These are phyloP conservation scores for Jimgerdemannia lactiflua DNA, from an alignment of 192 early-diverging fungal species.

Conservation along the genomic window DNA sequence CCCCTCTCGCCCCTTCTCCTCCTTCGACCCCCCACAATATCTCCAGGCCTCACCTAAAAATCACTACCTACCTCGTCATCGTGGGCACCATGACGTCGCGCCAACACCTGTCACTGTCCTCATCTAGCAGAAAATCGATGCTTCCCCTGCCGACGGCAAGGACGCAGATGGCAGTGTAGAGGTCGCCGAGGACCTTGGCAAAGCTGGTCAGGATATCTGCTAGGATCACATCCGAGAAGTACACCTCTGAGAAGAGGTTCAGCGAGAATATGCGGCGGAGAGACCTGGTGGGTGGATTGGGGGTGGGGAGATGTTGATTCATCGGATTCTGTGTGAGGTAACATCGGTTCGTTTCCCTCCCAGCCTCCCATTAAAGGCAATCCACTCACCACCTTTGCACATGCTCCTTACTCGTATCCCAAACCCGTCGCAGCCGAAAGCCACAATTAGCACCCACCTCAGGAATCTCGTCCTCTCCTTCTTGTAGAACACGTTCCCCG, in stretches of 20 bases:
- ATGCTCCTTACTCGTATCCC: background rate
- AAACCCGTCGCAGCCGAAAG: background rate
- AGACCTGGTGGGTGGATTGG: constrained; percentile 31
- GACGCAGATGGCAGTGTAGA: constrained; percentile 65
- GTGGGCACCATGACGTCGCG: constrained; percentile 52
- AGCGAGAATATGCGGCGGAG: constrained; percentile 46
- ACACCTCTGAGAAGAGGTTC: constrained; percentile 49
- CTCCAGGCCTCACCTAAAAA: background rate
- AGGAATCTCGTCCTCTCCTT: constrained; percentile 53
- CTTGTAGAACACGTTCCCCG: constrained; percentile 40
- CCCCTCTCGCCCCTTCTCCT: background rate
- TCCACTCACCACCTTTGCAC: background rate
- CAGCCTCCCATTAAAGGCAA: background rate
- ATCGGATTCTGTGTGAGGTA: background rate
- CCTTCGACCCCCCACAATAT: background rate
- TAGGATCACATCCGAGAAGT: constrained; percentile 79
- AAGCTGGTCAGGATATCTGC: constrained; percentile 96
- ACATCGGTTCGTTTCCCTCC: too few relatives aligned
- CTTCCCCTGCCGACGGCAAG: constrained; percentile 40
- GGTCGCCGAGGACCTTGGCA: constrained; percentile 84
- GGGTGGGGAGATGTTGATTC: background rate
- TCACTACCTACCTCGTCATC: constrained; percentile 59
- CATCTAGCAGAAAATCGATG: constrained; percentile 17
- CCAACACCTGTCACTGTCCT: constrained; percentile 41
- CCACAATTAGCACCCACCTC: constrained; percentile 27